Conservation (phyloP, 805 yeast genomes). For the Metschnikowia gelsemii region DNA sequence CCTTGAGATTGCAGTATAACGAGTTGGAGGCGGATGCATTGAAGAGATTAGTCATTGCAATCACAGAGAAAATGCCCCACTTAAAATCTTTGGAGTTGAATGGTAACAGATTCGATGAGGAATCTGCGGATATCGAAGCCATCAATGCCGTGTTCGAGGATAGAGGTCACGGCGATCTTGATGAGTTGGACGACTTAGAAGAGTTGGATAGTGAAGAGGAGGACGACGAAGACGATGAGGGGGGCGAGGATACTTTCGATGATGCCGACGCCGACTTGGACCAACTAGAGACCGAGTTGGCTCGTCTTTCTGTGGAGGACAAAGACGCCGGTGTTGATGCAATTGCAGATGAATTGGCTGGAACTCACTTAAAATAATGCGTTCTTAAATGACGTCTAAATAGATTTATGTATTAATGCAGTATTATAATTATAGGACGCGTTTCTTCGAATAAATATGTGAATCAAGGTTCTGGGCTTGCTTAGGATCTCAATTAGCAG, state of each 20-base stretch:
- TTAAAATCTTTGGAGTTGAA: slow-evolving; percentile 76
- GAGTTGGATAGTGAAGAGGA: slow-evolving; percentile 72
- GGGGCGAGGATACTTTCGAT: slow-evolving; percentile 42
- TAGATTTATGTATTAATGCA: neutral
- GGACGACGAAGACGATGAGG: slow-evolving; percentile 55
- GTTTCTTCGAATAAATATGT: no score
- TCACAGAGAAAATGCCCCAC: slow-evolving; percentile 54
- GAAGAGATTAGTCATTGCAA: slow-evolving; percentile 53
- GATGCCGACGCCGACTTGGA: slow-evolving; percentile 56
- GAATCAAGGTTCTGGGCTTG: no score
- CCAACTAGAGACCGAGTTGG: slow-evolving; percentile 54
- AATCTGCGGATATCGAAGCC: slow-evolving; percentile 63
- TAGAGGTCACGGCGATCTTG: slow-evolving; percentile 79
- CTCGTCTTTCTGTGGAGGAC: slow-evolving; percentile 26
- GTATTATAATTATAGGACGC: no score
- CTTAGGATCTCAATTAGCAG: slow-evolving; percentile 6
- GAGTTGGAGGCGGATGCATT: slow-evolving; percentile 74
- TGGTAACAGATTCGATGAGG: slow-evolving; percentile 93
- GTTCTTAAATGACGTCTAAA: neutral
- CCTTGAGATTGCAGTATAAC: slow-evolving; percentile 79
- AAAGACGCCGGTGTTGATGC: slow-evolving; percentile 51
- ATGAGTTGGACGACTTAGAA: slow-evolving; percentile 93
- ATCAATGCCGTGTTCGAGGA: slow-evolving; percentile 63
- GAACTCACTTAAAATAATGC: slow-evolving; percentile 42
- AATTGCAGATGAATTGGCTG: slow-evolving; percentile 58